phyloP scores from a whole-genome alignment of 306 rosid genomes.

The Medicago truncatula region DNA sequence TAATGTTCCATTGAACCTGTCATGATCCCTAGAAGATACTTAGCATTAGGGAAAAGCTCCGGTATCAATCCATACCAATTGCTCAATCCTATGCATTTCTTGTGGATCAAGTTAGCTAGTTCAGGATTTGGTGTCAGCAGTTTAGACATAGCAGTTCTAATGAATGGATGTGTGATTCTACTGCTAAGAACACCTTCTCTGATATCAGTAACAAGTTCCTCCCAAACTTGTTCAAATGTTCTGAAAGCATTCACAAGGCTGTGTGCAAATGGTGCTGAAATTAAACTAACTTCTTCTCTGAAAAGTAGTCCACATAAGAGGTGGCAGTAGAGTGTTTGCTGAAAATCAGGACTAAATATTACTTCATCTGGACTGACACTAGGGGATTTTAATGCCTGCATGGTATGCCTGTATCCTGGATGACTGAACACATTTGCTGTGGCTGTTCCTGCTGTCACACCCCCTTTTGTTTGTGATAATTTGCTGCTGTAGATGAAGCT shows the following conservation, averaged over 20 bases:
- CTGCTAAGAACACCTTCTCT: conserved; percentile 64
- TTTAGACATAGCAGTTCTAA: conserved; percentile 69
- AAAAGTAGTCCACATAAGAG: conserved; percentile 82
- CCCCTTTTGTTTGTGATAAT: conserved; percentile 74
- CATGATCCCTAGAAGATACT: conserved; percentile 85
- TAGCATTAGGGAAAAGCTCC: conserved; percentile 73
- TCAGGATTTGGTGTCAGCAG: conserved; percentile 83
- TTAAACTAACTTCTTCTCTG: conserved; percentile 62
- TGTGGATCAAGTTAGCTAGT: conserved; percentile 63
- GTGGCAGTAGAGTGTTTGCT: conserved; percentile 90
- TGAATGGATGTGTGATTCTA: conserved; percentile 56
- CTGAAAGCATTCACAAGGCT: conserved; percentile 80
- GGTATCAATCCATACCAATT: conserved; percentile 92
- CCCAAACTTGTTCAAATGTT: conserved; percentile 80
- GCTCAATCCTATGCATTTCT: conserved; percentile 54
- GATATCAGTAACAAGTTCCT: conserved; percentile 72
- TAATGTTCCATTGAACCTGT: conserved; percentile 96
- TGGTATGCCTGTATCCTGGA: conserved; percentile 43
- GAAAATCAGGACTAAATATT: conserved; percentile 81
- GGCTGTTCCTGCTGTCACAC: conserved; percentile 81
- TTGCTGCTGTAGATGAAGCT: conserved; percentile 83
- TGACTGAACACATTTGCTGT: conserved; percentile 76
- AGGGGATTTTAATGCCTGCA: conserved; percentile 62
- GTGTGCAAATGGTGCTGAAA: conserved; percentile 51
- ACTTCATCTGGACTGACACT: conserved; percentile 88